These are phyloP conservation scores for Lotmaria passim DNA, from an alignment of 208 protist species.

Conservation along the genomic window DNA sequence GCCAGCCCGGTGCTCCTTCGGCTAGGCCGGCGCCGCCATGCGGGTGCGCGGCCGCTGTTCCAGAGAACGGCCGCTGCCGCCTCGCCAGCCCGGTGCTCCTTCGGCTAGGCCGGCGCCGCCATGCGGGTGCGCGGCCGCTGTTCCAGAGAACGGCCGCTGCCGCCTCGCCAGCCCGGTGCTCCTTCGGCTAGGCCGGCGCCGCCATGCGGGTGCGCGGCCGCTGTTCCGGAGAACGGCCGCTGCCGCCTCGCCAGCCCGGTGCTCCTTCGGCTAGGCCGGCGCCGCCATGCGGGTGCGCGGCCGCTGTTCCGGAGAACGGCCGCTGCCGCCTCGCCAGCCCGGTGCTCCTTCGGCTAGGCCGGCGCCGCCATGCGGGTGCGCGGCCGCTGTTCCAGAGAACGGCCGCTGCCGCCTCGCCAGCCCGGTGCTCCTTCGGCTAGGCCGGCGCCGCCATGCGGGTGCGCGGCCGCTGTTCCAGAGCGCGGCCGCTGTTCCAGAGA, in stretches of 20 bases:
- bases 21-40: not conserved
- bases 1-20: not conserved
- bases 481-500: not conserved
- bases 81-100: not conserved
- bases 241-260: not conserved
- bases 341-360: not conserved
- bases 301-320: not conserved
- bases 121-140: not conserved
- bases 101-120: not conserved
- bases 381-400: not conserved
- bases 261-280: not conserved
- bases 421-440: not conserved
- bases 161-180: not conserved
- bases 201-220: not conserved
- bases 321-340: not conserved
- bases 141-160: not conserved
- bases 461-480: not conserved
- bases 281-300: not conserved
- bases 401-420: not conserved
- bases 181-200: not conserved
- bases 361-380: not conserved
- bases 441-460: not conserved
- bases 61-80: not conserved
- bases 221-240: not conserved
- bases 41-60: not conserved